phyloP scores from a whole-genome alignment of 345 rosid genomes.

The Eucalyptus erythrocorys region DNA sequence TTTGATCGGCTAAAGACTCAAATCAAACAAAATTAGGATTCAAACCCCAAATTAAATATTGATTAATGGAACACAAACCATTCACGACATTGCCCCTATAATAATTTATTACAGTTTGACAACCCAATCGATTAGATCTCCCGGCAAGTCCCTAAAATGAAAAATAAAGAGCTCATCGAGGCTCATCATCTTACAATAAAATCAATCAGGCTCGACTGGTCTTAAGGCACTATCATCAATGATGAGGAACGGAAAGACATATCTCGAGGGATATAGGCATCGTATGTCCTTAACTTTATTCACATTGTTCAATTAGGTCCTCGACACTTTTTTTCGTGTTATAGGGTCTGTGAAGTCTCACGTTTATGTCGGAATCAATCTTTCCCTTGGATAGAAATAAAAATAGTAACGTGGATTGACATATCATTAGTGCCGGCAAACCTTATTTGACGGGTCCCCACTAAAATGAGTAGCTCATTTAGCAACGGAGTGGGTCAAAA shows the following conservation, averaged over 20 bases:
- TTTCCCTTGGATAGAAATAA: not conserved
- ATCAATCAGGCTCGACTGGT: not conserved
- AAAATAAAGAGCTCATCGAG: not conserved
- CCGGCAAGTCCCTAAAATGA: not conserved
- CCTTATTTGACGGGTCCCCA: not conserved
- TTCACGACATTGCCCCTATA: not conserved
- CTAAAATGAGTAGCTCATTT: not conserved
- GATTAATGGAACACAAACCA: not conserved
- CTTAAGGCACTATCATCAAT: not conserved
- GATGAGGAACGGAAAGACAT: not conserved
- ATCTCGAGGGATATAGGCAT: not conserved
- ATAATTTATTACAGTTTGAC: not conserved
- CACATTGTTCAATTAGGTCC: not conserved
- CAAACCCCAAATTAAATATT: not conserved
- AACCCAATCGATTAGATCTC: not conserved
- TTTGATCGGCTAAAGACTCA: not conserved
- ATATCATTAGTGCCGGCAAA: too few relatives aligned
- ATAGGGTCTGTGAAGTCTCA: not conserved
- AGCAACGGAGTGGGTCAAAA: not conserved
- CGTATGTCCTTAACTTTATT: not conserved
- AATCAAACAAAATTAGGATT: not conserved
- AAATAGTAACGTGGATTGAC: rapidly evolving
- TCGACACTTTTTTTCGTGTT: not conserved
- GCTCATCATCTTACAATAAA: not conserved
- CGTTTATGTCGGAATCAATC: not conserved